Evolutionary conservation across 2,329 filamentous ascomycete genomes (phyloP).

Genomic region (Aureobasidium sp.): DNA sequence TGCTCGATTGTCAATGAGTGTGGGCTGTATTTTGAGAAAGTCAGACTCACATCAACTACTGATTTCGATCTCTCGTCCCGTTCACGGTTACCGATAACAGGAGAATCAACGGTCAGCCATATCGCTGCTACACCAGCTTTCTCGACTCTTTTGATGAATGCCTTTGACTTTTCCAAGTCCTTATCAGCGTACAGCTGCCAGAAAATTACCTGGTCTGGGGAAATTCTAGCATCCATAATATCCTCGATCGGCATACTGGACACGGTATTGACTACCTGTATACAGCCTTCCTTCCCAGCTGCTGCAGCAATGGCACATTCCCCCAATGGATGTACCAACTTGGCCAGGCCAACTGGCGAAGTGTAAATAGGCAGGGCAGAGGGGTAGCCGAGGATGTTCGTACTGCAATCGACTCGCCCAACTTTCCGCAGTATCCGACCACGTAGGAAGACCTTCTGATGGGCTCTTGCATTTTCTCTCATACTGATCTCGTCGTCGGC

Average conservation of each 20-base stretch:
- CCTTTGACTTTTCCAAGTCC: constrained; percentile 41
- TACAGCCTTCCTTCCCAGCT: constrained; percentile 18
- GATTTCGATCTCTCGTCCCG: constrained; percentile 35
- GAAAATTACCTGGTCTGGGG: constrained; percentile 31
- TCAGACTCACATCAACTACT: constrained; percentile 14
- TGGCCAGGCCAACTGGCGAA: constrained; percentile 25
- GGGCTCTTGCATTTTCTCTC: constrained; percentile 30
- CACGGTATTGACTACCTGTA: constrained; percentile 23
- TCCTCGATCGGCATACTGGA: constrained; percentile 21
- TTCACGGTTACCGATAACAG: constrained; percentile 46
- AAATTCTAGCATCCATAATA: constrained; percentile 20
- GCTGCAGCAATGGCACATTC: constrained; percentile 24
- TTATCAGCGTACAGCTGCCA: constrained; percentile 55
- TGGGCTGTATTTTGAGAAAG: too few species aligned
- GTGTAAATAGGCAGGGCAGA: constrained; percentile 26
- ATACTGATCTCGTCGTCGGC: constrained; percentile 39
- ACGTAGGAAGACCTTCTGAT: constrained; percentile 34
- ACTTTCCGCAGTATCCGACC: constrained; percentile 36
- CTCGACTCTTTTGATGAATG: constrained; percentile 39
- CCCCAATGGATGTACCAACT: constrained; percentile 24
- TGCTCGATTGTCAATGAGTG: not conserved
- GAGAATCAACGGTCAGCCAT: constrained; percentile 50
- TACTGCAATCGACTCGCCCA: constrained; percentile 18
- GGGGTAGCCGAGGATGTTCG: constrained; percentile 23
- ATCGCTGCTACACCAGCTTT: constrained; percentile 42